A percentile compares a stretch with the other conserved stretches of the same genome.
Evolutionary conservation across 108 stramenopile species (phyloP).

Genomic region (Chaetoceros muelleri): DNA sequence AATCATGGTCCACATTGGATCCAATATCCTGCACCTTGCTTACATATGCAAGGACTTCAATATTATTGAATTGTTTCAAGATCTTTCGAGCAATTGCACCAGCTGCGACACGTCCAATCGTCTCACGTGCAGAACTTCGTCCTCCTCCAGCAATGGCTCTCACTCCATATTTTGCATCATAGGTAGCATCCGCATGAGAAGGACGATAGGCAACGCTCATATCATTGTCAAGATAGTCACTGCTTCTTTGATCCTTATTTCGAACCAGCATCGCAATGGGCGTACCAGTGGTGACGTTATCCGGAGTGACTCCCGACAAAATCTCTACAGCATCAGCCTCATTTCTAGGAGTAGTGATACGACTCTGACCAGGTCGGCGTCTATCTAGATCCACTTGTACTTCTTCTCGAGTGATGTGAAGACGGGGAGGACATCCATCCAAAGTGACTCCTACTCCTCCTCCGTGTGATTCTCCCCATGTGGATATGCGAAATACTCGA

Average conservation of each 20-base stretch:
- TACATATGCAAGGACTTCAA: conserved; percentile 92
- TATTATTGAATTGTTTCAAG: conserved; percentile 72
- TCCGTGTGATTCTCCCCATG: conserved; percentile 98
- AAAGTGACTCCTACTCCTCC: conserved; percentile 93
- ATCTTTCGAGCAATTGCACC: conserved; percentile 96
- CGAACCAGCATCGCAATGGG: conserved; percentile 96
- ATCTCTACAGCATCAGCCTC: conserved; percentile 95
- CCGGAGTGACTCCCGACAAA: conserved; percentile 78
- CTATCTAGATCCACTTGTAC: conserved; percentile 93
- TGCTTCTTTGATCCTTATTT: conserved; percentile 84
- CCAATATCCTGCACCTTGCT: conserved; percentile 84
- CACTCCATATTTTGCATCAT: conserved; percentile 98
- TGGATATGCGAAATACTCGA: conserved; percentile 93
- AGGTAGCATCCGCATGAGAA: conserved; percentile 96
- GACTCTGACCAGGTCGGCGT: conserved; percentile 84
- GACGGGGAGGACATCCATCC: conserved; percentile 94
- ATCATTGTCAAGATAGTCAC: conserved; percentile 94
- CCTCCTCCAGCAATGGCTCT: conserved; percentile 97
- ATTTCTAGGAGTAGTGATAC: conserved; percentile 96
- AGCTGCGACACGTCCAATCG: conserved; percentile 98
- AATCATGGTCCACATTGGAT: conserved; percentile 71
- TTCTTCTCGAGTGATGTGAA: conserved; percentile 80
- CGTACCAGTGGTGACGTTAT: conserved; percentile 88
- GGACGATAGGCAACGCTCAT: conserved; percentile 95
- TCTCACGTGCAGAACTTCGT: conserved; percentile 91